These are phyloP conservation scores for Flaveria brownii DNA, from an alignment of 129 eudicot genomes.

Conservation along the genomic window DNA sequence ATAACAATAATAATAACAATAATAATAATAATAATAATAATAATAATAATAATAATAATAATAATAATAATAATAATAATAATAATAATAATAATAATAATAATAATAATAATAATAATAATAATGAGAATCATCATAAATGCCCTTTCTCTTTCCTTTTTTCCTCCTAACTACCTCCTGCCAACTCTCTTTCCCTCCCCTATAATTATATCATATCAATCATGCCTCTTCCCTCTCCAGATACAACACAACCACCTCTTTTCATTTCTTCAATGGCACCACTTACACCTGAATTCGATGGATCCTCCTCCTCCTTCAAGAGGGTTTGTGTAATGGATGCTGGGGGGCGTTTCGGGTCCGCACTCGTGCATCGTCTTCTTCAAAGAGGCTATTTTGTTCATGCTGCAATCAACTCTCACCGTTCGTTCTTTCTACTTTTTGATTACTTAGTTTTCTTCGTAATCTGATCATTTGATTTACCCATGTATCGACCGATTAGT, in stretches of 20 bases:
- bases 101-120: no score
- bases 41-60: no score
- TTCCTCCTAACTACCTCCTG: conserved; percentile 47
- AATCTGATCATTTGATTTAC: no score
- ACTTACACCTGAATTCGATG: conserved; percentile 20
- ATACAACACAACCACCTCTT: no score
- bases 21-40: no score
- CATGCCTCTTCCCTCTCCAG: conserved; percentile 8
- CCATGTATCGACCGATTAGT: no score
- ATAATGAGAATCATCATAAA: not conserved
- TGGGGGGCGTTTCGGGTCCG: conserved; percentile 54
- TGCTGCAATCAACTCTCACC: conserved; percentile 56
- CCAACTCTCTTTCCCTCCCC: conserved; percentile 49
- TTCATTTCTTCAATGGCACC: conserved; percentile 27
- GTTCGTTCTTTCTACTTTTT: conserved; percentile 26
- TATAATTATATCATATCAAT: conserved; percentile 20
- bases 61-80: no score
- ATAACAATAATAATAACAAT: no score
- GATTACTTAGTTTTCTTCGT: no score
- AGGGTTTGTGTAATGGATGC: conserved; percentile 86
- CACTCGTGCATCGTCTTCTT: conserved; percentile 60
- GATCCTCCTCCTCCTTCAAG: conserved; percentile 35
- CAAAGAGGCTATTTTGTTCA: conserved; percentile 65
- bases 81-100: no score
- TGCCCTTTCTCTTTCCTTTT: conserved; percentile 3